Percentiles rank a stretch among this genome's conserved stretches.
Evolutionary conservation across 2,329 filamentous ascomycete species (phyloP).

Genomic region (Talaromyces verruculosus): DNA sequence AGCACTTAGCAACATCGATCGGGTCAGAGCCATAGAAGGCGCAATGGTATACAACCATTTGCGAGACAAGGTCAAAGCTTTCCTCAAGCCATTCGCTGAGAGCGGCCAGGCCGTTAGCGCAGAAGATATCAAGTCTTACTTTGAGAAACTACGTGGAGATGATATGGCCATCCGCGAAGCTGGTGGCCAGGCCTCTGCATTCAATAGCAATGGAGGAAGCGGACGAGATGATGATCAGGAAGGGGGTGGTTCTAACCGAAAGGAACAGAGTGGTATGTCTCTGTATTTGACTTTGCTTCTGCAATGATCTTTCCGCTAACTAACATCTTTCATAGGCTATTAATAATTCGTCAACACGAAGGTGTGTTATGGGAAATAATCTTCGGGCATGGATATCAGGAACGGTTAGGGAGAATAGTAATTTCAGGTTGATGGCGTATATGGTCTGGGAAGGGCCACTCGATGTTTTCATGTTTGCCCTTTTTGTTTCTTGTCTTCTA

Average conservation of each 20-base stretch:
- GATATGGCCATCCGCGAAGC: constrained; percentile 69
- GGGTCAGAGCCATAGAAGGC: constrained; percentile 89
- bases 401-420: not conserved
- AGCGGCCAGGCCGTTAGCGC: constrained; percentile 84
- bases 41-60: constrained; percentile 98
- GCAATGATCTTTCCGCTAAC: not conserved
- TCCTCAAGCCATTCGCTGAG: constrained; percentile 90
- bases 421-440: not conserved
- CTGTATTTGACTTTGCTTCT: not conserved
- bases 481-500: not conserved
- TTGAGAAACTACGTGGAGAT: constrained; percentile 90
- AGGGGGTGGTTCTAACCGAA: constrained; percentile 37
- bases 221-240: constrained; percentile 17
- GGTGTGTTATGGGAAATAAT: not conserved
- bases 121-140: constrained; percentile 95
- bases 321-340: not conserved
- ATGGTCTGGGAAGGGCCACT: not conserved
- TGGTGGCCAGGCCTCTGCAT: constrained; percentile 52
- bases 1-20: constrained; percentile 85
- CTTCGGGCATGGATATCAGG: not conserved
- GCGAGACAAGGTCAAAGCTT: constrained; percentile 92
- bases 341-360: not conserved
- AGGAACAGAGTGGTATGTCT: constrained; percentile 48
- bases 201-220: constrained; percentile 29
- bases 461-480: not conserved